phyloP scores from a whole-genome alignment of 768 basidiomycete species.

The Clathrus columnatus region DNA sequence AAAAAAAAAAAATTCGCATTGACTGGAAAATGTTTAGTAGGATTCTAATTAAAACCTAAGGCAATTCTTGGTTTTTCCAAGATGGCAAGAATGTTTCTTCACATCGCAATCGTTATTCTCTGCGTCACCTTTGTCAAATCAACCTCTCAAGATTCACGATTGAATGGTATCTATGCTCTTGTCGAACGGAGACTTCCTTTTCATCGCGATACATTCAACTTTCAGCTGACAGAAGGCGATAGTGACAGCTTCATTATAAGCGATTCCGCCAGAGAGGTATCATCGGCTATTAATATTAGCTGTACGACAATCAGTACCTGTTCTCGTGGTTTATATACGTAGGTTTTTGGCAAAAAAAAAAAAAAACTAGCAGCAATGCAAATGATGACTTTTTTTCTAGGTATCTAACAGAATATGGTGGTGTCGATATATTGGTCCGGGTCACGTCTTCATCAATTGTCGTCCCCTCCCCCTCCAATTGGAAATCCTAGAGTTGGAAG shows the following conservation, averaged over 20 bases:
- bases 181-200: conserved; percentile 27
- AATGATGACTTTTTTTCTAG: conserved; percentile 12
- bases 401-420: conserved; percentile 29
- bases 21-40: too few species aligned
- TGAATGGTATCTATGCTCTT: conserved; percentile 27
- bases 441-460: conserved; percentile 27
- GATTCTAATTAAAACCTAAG: too few species aligned
- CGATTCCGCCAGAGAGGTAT: conserved; percentile 16
- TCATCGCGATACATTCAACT: conserved; percentile 26
- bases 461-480: conserved; percentile 23
- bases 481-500: conserved; percentile 23
- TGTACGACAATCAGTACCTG: conserved; percentile 31
- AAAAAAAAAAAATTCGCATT: too few species aligned
- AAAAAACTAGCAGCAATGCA: too few species aligned
- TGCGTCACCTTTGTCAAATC: too few species aligned
- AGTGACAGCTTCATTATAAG: conserved; percentile 27
- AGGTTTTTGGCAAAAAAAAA: conserved; percentile 6
- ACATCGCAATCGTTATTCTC: too few species aligned
- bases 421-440: conserved; percentile 36
- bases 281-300: conserved; percentile 21
- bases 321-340: conserved; percentile 31
- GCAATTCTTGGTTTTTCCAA: too few species aligned
- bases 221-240: conserved; percentile 19
- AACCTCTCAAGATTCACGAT: too few species aligned
- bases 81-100: too few species aligned